A percentile compares a stretch with the other conserved stretches of the same genome.
These are phyloP conservation scores for Colletotrichum theobromicola DNA, from an alignment of 2,329 filamentous ascomycete species.

Conservation along the genomic window DNA sequence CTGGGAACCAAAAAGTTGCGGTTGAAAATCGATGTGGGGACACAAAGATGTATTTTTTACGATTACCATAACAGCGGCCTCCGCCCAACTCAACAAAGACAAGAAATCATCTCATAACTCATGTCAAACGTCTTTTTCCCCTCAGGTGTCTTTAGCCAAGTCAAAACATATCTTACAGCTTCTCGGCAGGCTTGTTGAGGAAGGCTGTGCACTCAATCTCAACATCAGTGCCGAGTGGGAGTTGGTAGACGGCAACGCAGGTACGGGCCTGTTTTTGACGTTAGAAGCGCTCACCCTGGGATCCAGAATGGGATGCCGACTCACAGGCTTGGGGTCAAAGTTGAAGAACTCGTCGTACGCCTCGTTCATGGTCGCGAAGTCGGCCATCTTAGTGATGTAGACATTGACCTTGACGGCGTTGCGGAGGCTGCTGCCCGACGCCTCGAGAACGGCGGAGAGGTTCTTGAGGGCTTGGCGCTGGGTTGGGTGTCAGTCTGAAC, in stretches of 20 bases:
- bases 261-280: constrained; percentile 52
- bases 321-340: constrained; percentile 50
- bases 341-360: constrained; percentile 57
- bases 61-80: not conserved
- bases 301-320: constrained; percentile 19
- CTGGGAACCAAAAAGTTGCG: not conserved
- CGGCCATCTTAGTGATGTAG: constrained; percentile 68
- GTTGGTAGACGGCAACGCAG: constrained; percentile 75
- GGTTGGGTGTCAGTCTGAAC: constrained; percentile 19
- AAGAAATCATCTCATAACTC: not conserved
- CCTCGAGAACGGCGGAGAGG: constrained; percentile 62
- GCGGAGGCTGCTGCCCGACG: constrained; percentile 61
- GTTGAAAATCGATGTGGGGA: not conserved
- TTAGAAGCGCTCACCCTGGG: not conserved
- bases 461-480: constrained; percentile 63
- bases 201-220: constrained; percentile 73
- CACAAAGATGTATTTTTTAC: not conserved
- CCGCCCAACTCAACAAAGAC: not conserved
- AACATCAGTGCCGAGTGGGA: constrained; percentile 73
- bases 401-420: constrained; percentile 73
- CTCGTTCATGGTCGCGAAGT: constrained; percentile 65
- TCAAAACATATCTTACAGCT: not conserved
- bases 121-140: not conserved
- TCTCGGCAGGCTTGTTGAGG: constrained; percentile 15
- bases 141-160: not conserved